These are phyloP conservation scores for Ramalina intermedia DNA, from an alignment of 495 filamentous ascomycete genomes.

Conservation along the genomic window DNA sequence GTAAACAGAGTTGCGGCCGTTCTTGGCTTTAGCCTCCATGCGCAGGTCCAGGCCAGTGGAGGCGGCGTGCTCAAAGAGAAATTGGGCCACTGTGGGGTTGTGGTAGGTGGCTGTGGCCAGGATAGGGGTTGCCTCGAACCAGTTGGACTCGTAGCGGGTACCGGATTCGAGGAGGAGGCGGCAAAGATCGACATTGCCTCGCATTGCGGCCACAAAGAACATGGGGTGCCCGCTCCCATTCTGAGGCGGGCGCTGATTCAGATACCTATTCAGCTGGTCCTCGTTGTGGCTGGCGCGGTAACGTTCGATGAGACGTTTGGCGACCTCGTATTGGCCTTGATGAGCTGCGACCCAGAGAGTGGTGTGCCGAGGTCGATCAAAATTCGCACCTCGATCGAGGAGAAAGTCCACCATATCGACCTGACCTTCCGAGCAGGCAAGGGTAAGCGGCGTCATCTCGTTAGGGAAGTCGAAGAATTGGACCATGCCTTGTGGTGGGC, in stretches of 20 bases:
- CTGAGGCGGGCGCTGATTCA: constrained; percentile 3
- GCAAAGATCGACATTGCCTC: not conserved
- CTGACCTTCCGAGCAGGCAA: constrained; percentile 5
- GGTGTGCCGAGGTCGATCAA: not conserved
- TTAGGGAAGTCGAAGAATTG: not conserved
- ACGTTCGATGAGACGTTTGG: constrained; percentile 4
- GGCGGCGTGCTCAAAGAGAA: constrained; percentile 3
- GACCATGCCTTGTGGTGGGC: not conserved
- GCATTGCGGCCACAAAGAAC: constrained; percentile 2
- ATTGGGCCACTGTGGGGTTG: constrained; percentile 1
- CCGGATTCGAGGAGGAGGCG: constrained; percentile 2
- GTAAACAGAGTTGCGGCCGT: constrained; percentile 4
- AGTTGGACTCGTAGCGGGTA: constrained; percentile 5
- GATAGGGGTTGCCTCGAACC: constrained; percentile 5
- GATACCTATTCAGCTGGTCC: not conserved
- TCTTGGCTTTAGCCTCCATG: constrained; percentile 1
- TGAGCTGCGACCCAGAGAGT: constrained; percentile 7
- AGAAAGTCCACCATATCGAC: constrained; percentile 1
- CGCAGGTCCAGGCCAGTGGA: not conserved
- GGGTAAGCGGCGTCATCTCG: constrained; percentile 7
- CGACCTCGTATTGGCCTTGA: constrained; percentile 8
- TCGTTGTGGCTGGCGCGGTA: constrained; percentile 1
- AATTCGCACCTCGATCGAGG: constrained; percentile 2
- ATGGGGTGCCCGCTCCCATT: constrained; percentile 3
- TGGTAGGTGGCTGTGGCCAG: constrained; percentile 3